These are phyloP conservation scores for Hawksworthiomyces lignivorus DNA, from an alignment of 2,329 filamentous ascomycete genomes.

Conservation along the genomic window DNA sequence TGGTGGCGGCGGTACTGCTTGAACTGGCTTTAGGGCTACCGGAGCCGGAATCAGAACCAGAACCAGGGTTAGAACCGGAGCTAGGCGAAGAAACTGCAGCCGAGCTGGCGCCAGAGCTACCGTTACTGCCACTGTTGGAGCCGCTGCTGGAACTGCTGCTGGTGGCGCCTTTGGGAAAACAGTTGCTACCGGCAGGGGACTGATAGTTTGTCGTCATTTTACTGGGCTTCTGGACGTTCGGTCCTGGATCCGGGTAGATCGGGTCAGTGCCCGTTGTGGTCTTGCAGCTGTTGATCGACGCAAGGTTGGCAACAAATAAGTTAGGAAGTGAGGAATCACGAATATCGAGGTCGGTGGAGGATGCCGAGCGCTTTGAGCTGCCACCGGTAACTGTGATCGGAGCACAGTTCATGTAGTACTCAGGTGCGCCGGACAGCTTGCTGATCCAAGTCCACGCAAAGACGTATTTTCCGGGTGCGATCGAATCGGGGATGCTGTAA, in stretches of 20 bases:
- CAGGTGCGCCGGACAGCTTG: constrained; percentile 47
- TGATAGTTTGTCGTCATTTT: constrained; percentile 15
- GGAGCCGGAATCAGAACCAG: constrained; percentile 24
- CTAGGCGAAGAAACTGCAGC: too few relatives aligned
- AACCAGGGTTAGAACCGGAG: too few relatives aligned
- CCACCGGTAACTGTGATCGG: constrained; percentile 40
- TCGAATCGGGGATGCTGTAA: constrained; percentile 20
- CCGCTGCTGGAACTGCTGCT: neutral
- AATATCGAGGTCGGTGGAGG: neutral
- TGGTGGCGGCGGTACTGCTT: too few relatives aligned
- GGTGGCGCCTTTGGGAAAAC: constrained; percentile 12
- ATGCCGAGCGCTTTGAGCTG: constrained; percentile 9
- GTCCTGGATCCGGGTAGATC: constrained; percentile 20
- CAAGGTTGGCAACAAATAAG: constrained; percentile 51
- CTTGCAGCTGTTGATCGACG: constrained; percentile 23
- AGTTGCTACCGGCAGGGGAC: constrained; percentile 11
- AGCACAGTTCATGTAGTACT: constrained; percentile 64
- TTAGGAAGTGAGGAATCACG: constrained; percentile 33
- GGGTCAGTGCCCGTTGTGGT: constrained; percentile 17
- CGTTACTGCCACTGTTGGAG: constrained; percentile 8
- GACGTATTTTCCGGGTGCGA: constrained; percentile 34
- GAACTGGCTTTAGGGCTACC: too few relatives aligned
- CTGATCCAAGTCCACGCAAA: constrained; percentile 58
- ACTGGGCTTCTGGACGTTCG: constrained; percentile 17
- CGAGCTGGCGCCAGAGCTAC: constrained; percentile 6